phyloP scores from a whole-genome alignment of 75 land plant species.

The Gnetum montanum region DNA sequence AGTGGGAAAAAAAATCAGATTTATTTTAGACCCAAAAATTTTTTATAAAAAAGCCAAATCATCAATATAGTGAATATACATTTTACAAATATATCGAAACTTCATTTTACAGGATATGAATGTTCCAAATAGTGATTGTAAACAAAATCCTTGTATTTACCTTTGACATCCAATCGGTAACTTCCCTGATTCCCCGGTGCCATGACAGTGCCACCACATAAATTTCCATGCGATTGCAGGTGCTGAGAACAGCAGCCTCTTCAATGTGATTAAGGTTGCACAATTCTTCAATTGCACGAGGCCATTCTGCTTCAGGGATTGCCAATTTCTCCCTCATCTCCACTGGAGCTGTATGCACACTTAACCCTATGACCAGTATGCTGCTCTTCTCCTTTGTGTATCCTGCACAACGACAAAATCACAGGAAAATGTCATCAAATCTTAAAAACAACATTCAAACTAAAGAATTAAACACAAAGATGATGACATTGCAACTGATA shows the following conservation, averaged over 20 bases:
- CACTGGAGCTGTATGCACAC: slow-evolving; percentile 76
- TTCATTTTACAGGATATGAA: too few relatives aligned
- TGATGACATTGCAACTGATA: too few relatives aligned
- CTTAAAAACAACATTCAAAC: too few relatives aligned
- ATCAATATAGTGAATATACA: not conserved
- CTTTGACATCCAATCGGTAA: slow-evolving; percentile 95
- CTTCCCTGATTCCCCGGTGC: slow-evolving; percentile 82
- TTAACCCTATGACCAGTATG: slow-evolving; percentile 74
- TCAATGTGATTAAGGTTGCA: slow-evolving; percentile 71
- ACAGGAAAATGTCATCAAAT: too few relatives aligned
- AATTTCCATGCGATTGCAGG: slow-evolving; percentile 86
- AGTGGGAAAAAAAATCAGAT: not conserved
- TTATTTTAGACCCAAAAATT: not conserved
- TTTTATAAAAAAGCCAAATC: not conserved
- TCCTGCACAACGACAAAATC: slow-evolving; percentile 42
- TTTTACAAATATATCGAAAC: not conserved
- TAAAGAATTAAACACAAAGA: too few relatives aligned
- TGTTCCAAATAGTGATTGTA: too few relatives aligned
- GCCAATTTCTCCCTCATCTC: slow-evolving; percentile 90
- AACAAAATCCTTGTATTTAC: too few relatives aligned
- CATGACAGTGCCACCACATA: slow-evolving; percentile 84
- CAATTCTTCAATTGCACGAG: slow-evolving; percentile 79
- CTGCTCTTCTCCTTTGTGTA: slow-evolving; percentile 82
- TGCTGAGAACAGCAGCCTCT: slow-evolving; percentile 88
- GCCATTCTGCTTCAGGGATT: slow-evolving; percentile 92